Evolutionary conservation across 2,329 filamentous ascomycete genomes (phyloP).

Genomic region (Aspergillus terreus): DNA sequence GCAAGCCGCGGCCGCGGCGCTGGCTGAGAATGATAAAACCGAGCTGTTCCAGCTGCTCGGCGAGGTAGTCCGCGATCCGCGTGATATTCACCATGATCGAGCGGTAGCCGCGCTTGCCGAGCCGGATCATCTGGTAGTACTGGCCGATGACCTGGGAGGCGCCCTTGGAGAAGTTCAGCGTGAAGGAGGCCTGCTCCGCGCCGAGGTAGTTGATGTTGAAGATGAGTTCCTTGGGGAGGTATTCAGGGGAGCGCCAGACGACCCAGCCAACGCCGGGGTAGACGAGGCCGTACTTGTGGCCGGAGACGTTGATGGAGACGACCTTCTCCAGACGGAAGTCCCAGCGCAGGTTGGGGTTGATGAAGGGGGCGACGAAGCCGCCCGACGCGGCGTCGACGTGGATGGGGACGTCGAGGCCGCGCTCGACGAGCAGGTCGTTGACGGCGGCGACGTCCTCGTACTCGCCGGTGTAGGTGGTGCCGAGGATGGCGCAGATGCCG

Average conservation of each 20-base stretch:
- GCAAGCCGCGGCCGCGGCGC: constrained; percentile 71
- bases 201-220: constrained; percentile 99
- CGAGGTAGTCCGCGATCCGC: constrained; percentile 81
- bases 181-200: constrained; percentile 92
- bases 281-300: constrained; percentile 78
- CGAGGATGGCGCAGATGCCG: constrained; percentile 86
- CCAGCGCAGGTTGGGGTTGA: constrained; percentile 79
- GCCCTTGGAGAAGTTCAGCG: constrained; percentile 94
- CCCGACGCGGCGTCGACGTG: constrained; percentile 92
- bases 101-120: constrained; percentile 88
- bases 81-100: constrained; percentile 94
- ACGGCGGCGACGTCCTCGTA: constrained; percentile 92
- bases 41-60: constrained; percentile 65
- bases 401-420: constrained; percentile 74
- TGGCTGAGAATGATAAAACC: constrained; percentile 89
- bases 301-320: constrained; percentile 89
- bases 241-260: constrained; percentile 80
- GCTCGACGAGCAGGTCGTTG: constrained; percentile 78
- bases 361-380: constrained; percentile 90
- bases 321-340: constrained; percentile 88
- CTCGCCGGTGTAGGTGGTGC: constrained; percentile 92
- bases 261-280: constrained; percentile 96
- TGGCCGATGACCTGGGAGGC: constrained; percentile 93
- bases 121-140: constrained; percentile 94
- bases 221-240: constrained; percentile 82